phyloP scores from a whole-genome alignment of 331 rosid species.

The Cydonia oblonga region DNA sequence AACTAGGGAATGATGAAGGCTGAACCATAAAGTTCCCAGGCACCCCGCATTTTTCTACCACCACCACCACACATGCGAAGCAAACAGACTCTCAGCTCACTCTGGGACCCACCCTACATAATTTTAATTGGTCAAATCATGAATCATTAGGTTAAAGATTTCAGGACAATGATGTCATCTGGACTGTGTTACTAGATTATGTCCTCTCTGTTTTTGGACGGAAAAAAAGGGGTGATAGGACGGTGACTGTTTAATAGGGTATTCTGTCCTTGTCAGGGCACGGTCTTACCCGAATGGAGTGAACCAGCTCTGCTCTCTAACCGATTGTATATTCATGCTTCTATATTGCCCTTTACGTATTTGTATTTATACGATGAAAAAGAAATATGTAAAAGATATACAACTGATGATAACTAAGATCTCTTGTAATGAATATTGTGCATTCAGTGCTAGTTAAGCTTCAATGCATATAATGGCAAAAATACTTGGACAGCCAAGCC shows the following conservation, averaged over 20 bases:
- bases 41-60: slow-evolving; percentile 1
- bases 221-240: no score
- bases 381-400: background rate
- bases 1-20: background rate
- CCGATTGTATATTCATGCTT: background rate
- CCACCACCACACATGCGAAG: slow-evolving; percentile 1
- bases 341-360: no score
- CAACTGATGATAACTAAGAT: background rate
- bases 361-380: no score
- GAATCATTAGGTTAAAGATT: background rate
- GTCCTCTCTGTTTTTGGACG: no score
- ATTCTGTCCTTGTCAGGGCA: background rate
- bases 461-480: background rate
- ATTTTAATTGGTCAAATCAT: slow-evolving; percentile 11
- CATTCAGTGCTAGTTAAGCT: background rate
- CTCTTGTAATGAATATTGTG: no score
- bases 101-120: slow-evolving; percentile 1
- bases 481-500: slow-evolving; percentile 19
- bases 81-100: slow-evolving; percentile 1
- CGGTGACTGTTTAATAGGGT: no score
- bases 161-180: background rate
- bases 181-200: background rate
- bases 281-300: background rate
- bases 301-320: background rate
- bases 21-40: background rate